A percentile compares a stretch with the other conserved stretches of the same genome.
These are phyloP conservation scores for Marasmius tenuissimus DNA, from an alignment of 1,284 basidiomycete genomes.

Conservation along the genomic window DNA sequence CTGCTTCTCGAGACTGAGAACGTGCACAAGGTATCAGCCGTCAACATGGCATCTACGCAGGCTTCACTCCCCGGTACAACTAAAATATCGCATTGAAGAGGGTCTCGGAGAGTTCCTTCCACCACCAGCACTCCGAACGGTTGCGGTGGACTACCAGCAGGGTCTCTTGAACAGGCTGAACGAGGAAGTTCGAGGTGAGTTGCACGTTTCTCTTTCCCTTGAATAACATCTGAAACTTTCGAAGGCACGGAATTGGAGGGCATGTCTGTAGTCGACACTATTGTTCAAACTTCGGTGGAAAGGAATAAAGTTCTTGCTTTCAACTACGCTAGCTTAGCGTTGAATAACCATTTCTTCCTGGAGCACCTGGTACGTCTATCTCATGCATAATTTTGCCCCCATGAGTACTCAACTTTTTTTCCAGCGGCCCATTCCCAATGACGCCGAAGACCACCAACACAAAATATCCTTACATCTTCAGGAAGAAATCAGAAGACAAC, in stretches of 20 bases:
- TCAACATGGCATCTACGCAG: not conserved
- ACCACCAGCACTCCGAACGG: slow-evolving; percentile 60
- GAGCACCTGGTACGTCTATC: slow-evolving; percentile 69
- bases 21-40: not conserved
- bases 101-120: slow-evolving; percentile 78
- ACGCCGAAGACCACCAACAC: slow-evolving; percentile 23
- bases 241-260: slow-evolving; percentile 61
- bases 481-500: slow-evolving; percentile 46
- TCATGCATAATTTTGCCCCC: slow-evolving; percentile 3
- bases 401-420: slow-evolving; percentile 3
- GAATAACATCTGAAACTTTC: not conserved
- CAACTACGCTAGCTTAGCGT: slow-evolving; percentile 89
- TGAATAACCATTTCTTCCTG: slow-evolving; percentile 97
- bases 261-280: slow-evolving; percentile 70
- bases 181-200: slow-evolving; percentile 69
- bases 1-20: not conserved
- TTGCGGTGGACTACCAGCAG: slow-evolving; percentile 81
- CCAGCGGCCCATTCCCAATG: slow-evolving; percentile 53
- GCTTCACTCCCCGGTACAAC: slow-evolving; percentile 54
- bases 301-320: slow-evolving; percentile 73
- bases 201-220: not conserved
- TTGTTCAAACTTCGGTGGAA: slow-evolving; percentile 68
- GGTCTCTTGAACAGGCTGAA: slow-evolving; percentile 77
- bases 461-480: slow-evolving; percentile 39
- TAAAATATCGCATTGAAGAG: slow-evolving; percentile 66